A percentile compares a stretch with the other conserved stretches of the same genome.
phyloP scores from a whole-genome alignment of 139 green algal species.

The Ettlia oleoabundans region DNA sequence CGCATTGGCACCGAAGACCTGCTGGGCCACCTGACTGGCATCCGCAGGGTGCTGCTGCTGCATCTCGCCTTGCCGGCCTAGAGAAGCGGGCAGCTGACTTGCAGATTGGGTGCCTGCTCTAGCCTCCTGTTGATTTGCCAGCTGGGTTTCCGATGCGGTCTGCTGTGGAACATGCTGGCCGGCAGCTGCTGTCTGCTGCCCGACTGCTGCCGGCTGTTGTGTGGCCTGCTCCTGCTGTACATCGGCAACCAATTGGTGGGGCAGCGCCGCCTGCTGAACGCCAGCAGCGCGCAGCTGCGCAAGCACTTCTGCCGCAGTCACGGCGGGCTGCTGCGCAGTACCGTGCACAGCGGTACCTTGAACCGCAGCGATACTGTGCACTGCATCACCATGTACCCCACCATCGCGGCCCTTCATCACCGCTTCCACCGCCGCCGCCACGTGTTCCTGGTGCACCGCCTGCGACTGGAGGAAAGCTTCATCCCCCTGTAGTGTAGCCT shows the following conservation, averaged over 20 bases:
- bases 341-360: background rate
- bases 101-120: too few species aligned
- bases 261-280: background rate
- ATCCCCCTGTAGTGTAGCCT: background rate
- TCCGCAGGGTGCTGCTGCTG: background rate
- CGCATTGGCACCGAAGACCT: background rate
- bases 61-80: too few species aligned
- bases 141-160: background rate
- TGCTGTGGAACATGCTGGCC: background rate
- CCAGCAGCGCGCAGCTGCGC: too few species aligned
- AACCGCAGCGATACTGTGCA: too few species aligned
- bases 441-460: background rate
- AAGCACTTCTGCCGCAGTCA: too few species aligned
- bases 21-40: background rate
- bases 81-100: too few species aligned
- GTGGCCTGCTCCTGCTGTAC: conserved; percentile 4
- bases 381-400: background rate
- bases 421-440: background rate
- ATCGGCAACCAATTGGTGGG: background rate
- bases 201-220: background rate
- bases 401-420: background rate
- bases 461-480: background rate
- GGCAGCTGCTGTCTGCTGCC: background rate
- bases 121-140: background rate
- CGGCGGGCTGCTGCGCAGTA: conserved; percentile 5